phyloP scores from a whole-genome alignment of 257 asterid species.

The Gentiana macrophylla region DNA sequence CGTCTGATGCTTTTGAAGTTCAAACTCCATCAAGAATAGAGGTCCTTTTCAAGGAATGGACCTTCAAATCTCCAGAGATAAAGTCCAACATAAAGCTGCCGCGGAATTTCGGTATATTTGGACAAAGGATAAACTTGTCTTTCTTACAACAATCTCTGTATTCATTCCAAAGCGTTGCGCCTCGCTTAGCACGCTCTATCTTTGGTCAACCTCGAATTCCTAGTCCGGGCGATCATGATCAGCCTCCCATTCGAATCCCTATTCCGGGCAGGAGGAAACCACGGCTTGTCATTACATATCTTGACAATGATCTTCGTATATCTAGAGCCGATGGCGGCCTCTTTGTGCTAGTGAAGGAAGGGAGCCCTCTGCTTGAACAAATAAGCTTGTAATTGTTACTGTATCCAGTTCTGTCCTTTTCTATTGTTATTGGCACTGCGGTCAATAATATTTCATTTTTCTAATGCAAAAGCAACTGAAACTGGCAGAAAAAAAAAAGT shows the following conservation, averaged over 20 bases:
- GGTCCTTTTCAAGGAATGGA: slow-evolving; percentile 89
- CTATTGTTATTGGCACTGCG: too few species aligned
- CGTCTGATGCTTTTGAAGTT: slow-evolving; percentile 78
- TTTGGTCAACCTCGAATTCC: slow-evolving; percentile 47
- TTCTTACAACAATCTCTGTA: slow-evolving; percentile 51
- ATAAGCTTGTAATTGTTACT: slow-evolving; percentile 16
- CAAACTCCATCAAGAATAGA: slow-evolving; percentile 81
- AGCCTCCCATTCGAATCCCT: slow-evolving; percentile 50
- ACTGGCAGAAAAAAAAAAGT: too few species aligned
- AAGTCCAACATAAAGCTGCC: slow-evolving; percentile 82
- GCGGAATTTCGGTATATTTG: slow-evolving; percentile 49
- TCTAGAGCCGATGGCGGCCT: slow-evolving; percentile 97
- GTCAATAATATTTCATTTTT: too few species aligned
- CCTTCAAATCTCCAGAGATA: slow-evolving; percentile 75
- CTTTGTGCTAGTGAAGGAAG: slow-evolving; percentile 91
- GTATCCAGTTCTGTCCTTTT: too few species aligned
- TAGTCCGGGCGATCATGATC: too few species aligned
- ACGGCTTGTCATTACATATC: slow-evolving; percentile 77
- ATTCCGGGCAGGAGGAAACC: slow-evolving; percentile 75
- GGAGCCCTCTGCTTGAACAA: slow-evolving; percentile 60
- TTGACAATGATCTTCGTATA: slow-evolving; percentile 78
- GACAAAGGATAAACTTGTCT: slow-evolving; percentile 65
- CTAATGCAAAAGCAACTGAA: too few species aligned
- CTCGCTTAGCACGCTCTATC: slow-evolving; percentile 51
- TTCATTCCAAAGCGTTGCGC: slow-evolving; percentile 58